phyloP scores from a whole-genome alignment of 495 filamentous ascomycete species.

The Penicillium pancosmium region DNA sequence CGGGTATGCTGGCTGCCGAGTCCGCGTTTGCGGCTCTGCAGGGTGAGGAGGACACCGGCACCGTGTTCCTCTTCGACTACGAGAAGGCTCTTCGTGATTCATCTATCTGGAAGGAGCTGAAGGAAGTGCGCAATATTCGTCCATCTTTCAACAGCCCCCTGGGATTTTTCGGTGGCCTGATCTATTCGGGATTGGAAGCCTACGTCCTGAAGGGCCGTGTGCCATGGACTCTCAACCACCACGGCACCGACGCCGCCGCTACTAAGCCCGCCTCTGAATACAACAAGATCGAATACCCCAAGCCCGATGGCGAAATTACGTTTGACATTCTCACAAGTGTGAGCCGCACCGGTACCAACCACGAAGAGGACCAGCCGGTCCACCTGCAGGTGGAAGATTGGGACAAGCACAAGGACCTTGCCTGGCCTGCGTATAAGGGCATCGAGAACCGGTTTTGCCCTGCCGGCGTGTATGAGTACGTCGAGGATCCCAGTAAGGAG shows the following conservation, averaged over 20 bases:
- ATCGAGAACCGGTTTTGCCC: constrained; percentile 98
- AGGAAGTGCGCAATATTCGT: constrained; percentile 95
- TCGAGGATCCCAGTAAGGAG: constrained; percentile 83
- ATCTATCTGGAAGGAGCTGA: constrained; percentile 90
- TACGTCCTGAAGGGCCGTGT: constrained; percentile 80
- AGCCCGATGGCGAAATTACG: constrained; percentile 89
- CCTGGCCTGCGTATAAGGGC: constrained; percentile 87
- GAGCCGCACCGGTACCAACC: constrained; percentile 92
- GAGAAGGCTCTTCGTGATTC: constrained; percentile 87
- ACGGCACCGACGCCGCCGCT: constrained; percentile 60
- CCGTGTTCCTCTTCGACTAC: constrained; percentile 93
- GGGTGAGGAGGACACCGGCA: constrained; percentile 54
- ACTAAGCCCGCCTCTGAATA: constrained; percentile 81
- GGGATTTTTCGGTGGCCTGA: constrained; percentile 82
- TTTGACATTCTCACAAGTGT: constrained; percentile 97
- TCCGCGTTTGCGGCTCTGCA: constrained; percentile 77
- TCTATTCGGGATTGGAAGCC: constrained; percentile 93
- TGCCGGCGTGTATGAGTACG: constrained; percentile 98
- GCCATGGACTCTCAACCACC: constrained; percentile 94
- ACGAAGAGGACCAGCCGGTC: constrained; percentile 97
- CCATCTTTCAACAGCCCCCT: constrained; percentile 87
- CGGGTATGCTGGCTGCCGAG: constrained; percentile 94
- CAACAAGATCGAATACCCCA: constrained; percentile 91
- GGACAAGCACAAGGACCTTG: constrained; percentile 80
- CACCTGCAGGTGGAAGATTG: constrained; percentile 94